Conservation (phyloP, 2,329 filamentous ascomycete genomes). For the Arachnomyces sp. region DNA sequence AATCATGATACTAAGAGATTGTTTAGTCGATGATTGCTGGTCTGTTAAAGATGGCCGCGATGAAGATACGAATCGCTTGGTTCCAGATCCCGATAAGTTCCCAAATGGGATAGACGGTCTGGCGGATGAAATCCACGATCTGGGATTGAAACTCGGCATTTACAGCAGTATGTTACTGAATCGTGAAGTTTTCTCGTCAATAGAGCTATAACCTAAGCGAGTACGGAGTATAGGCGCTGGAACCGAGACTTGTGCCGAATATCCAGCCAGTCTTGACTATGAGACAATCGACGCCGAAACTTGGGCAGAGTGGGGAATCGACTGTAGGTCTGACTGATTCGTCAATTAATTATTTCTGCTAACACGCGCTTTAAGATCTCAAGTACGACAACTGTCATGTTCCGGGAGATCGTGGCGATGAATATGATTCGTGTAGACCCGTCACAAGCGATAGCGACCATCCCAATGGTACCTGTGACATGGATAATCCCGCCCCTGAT, state of each 20-base stretch:
- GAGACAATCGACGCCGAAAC: slow-evolving; percentile 50
- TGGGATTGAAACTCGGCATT: slow-evolving; percentile 54
- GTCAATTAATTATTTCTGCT: too few species aligned
- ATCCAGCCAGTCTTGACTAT: slow-evolving; percentile 45
- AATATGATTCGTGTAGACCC: slow-evolving; percentile 34
- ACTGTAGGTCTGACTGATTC: slow-evolving; percentile 17
- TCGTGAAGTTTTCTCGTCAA: too few species aligned
- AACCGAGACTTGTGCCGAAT: slow-evolving; percentile 33
- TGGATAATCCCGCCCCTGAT: slow-evolving; percentile 31
- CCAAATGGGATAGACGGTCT: slow-evolving; percentile 48
- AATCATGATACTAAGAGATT: too few species aligned
- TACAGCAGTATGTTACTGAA: slow-evolving; percentile 33
- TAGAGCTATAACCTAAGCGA: too few species aligned
- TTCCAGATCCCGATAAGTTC: slow-evolving; percentile 42
- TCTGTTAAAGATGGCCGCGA: too few species aligned
- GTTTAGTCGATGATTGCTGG: too few species aligned
- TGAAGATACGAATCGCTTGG: slow-evolving; percentile 13
- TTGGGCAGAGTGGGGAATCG: slow-evolving; percentile 48
- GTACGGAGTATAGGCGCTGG: not conserved
- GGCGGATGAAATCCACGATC: slow-evolving; percentile 43
- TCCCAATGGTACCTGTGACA: slow-evolving; percentile 36
- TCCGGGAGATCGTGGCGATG: slow-evolving; percentile 31
- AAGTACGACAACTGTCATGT: slow-evolving; percentile 53
- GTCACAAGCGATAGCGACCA: slow-evolving; percentile 28
- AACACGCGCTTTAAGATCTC: slow-evolving; percentile 32